Evolutionary conservation across 768 basidiomycete species (phyloP).

Genomic region (Serendipita sp.): DNA sequence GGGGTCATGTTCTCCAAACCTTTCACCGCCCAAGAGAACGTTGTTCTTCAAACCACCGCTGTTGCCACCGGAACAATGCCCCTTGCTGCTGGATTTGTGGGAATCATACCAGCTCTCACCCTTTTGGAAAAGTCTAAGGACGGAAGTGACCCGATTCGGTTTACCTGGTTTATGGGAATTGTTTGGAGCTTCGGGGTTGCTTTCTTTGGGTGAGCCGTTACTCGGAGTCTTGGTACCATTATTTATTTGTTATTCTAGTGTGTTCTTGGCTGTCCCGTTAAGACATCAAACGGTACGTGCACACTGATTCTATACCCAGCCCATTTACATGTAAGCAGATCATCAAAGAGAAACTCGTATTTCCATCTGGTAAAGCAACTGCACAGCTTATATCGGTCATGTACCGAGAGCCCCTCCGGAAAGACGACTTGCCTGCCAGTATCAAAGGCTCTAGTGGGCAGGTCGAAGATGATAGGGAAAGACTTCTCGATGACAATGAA

Average conservation of each 20-base stretch:
- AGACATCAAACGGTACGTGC: conserved; percentile 77
- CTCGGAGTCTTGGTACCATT: too few species aligned
- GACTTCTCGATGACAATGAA: too few species aligned
- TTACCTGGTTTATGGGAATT: conserved; percentile 59
- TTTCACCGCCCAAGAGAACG: conserved; percentile 80
- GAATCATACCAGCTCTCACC: conserved; percentile 79
- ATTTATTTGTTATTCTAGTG: conserved; percentile 27
- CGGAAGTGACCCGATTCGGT: conserved; percentile 54
- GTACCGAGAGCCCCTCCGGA: conserved; percentile 56
- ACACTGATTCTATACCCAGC: background rate
- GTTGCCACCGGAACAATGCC: conserved; percentile 89
- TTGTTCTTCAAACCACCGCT: conserved; percentile 88
- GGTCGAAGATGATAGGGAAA: too few species aligned
- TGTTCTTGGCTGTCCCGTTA: conserved; percentile 91
- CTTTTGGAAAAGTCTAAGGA: conserved; percentile 61
- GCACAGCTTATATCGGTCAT: conserved; percentile 88
- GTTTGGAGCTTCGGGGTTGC: conserved; percentile 84
- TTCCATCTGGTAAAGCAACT: conserved; percentile 92
- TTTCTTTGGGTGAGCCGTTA: conserved; percentile 60
- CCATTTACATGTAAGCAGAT: conserved; percentile 33
- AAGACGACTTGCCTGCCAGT: conserved; percentile 21
- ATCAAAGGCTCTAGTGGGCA: too few species aligned
- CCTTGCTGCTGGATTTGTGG: conserved; percentile 75
- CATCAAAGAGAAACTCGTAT: conserved; percentile 82
- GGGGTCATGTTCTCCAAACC: conserved; percentile 57